Conservation (phyloP, 1,139 yeast species). For the Taphrina betulina region DNA sequence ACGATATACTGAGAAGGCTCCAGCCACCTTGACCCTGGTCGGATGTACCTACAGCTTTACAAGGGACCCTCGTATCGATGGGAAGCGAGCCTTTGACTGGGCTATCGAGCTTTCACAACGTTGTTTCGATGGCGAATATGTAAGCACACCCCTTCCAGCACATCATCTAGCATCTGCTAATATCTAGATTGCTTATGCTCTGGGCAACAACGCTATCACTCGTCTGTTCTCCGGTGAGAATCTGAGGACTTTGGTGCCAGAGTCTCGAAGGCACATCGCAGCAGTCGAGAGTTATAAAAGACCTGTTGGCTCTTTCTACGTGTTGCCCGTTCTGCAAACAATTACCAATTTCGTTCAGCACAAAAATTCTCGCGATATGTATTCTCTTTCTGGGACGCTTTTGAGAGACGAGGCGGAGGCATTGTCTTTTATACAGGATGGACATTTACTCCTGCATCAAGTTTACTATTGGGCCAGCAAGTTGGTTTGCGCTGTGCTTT, state of each 20-base stretch:
- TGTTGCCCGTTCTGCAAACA: slow-evolving; percentile 11
- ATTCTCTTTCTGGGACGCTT: neutral
- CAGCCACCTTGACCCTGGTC: slow-evolving; percentile 4
- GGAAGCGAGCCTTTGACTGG: neutral
- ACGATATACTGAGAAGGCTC: neutral
- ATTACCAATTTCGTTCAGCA: slow-evolving; percentile 1
- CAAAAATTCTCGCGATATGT: neutral
- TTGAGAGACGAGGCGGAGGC: neutral
- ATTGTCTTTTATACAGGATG: neutral
- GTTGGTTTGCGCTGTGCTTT: slow-evolving; percentile 5
- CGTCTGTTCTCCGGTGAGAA: slow-evolving; percentile 2
- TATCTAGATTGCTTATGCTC: slow-evolving; percentile 18
- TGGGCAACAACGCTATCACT: slow-evolving; percentile 5
- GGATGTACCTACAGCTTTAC: slow-evolving; percentile 9
- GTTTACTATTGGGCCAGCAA: slow-evolving; percentile 7
- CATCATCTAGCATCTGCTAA: too few relatives aligned
- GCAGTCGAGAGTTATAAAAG: slow-evolving; percentile 19
- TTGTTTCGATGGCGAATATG: slow-evolving; percentile 22
- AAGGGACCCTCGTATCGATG: slow-evolving; percentile 9
- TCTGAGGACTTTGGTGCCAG: neutral
- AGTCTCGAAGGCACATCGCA: slow-evolving; percentile 1
- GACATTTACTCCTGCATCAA: slow-evolving; percentile 4
- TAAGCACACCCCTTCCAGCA: too few relatives aligned
- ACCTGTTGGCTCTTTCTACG: slow-evolving; percentile 6
- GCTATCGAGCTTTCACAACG: slow-evolving; percentile 15